Conservation (phyloP, 805 yeast species). For the Starmerella cellae region DNA sequence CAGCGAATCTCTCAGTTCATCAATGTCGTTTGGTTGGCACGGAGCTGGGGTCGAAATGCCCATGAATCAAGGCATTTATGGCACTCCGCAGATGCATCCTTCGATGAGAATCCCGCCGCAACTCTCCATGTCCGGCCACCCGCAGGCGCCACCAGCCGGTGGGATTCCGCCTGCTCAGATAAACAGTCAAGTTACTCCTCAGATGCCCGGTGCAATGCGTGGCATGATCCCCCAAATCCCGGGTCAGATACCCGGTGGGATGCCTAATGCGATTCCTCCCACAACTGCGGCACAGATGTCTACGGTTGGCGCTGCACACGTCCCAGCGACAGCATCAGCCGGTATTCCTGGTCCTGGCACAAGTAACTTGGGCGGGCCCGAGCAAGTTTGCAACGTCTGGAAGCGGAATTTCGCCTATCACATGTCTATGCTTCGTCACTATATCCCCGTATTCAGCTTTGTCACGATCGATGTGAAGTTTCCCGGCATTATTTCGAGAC, state of each 20-base stretch:
- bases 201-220: neutral
- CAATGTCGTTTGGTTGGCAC: slow-evolving; percentile 19
- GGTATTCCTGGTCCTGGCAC: neutral
- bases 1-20: neutral
- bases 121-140: slow-evolving; percentile 4
- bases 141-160: slow-evolving; percentile 2
- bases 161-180: neutral
- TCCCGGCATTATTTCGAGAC: slow-evolving; percentile 92
- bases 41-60: slow-evolving; percentile 14
- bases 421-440: slow-evolving; percentile 29
- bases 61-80: slow-evolving; percentile 9
- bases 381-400: slow-evolving; percentile 30
- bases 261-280: neutral
- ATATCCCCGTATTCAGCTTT: slow-evolving; percentile 29
- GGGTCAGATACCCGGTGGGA: neutral
- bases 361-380: neutral
- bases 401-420: slow-evolving; percentile 31
- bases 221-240: neutral
- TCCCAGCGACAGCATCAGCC: neutral
- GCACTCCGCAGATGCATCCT: slow-evolving; percentile 12
- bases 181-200: neutral
- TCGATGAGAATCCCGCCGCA: slow-evolving; percentile 13
- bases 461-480: slow-evolving; percentile 70
- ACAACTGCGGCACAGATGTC: neutral
- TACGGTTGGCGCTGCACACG: neutral